Evolutionary conservation across 768 basidiomycete species (phyloP).

Genomic region (Asterophora parasitica): DNA sequence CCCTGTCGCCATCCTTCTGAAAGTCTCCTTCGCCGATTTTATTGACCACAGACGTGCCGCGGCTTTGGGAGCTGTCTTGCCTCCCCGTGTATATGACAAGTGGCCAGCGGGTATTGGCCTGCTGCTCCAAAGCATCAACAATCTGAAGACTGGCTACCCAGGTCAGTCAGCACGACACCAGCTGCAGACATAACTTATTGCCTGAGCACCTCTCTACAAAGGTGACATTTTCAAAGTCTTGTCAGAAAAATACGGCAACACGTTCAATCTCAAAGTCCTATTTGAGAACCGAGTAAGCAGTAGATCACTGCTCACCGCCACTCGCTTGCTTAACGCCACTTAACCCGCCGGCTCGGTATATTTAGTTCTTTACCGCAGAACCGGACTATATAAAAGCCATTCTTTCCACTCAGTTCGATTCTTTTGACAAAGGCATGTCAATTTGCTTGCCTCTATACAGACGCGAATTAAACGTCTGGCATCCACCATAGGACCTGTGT

Average conservation of each 20-base stretch:
- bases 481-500: constrained; percentile 18
- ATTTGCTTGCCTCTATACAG: background rate
- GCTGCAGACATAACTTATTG: background rate
- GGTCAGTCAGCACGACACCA: constrained; percentile 19
- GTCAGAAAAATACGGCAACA: constrained; percentile 20
- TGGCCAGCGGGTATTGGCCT: constrained; percentile 22
- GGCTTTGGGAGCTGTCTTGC: constrained; percentile 27
- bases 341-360: background rate
- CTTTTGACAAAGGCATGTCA: constrained; percentile 38
- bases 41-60: constrained; percentile 23
- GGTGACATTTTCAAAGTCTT: constrained; percentile 24
- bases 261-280: constrained; percentile 23
- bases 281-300: constrained; percentile 28
- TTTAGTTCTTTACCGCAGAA: constrained; percentile 37
- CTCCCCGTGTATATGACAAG: constrained; percentile 25
- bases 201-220: constrained; percentile 5
- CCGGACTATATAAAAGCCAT: constrained; percentile 46
- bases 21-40: constrained; percentile 18
- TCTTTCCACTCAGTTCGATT: constrained; percentile 43
- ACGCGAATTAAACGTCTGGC: background rate
- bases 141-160: constrained; percentile 28
- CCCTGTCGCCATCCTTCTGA: constrained; percentile 12
- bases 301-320: background rate
- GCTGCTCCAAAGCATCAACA: constrained; percentile 17
- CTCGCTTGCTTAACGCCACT: background rate